Base-by-base conservation (phyloP, 73 alveolate species). In the Symbiodinium natans region DNA sequence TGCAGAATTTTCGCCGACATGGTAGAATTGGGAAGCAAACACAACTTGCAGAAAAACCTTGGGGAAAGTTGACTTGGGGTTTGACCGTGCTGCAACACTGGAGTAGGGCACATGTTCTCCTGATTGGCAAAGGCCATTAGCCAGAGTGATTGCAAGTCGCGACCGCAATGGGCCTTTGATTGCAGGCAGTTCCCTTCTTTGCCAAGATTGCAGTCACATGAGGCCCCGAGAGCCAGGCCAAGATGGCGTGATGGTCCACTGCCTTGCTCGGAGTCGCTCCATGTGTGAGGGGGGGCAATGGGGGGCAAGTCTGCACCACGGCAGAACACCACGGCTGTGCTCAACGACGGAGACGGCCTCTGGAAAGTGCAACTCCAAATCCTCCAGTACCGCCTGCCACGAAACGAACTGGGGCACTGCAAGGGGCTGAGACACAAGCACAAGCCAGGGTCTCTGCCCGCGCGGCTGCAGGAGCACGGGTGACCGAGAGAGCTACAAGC, bases 131-230 rank as follows among this genome's bases (percentile, higher is more conserved):
- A 63, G 19, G 48, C 38, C 74, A 68, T 10, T 19, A 63, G 39
- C 95, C 95, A 88, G 38, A 88, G 41, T 27, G 95, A 38, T 31
- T 88, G 95, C 86, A 88, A 83, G 21, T 88, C 95, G 31, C 86
- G 59, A 48, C 95, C 33, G 71, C 95, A 88, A 34, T 68, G 68
- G 34, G 86, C 95, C 95, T 88, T 27, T 41, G 84, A 25, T 8
- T 9, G 38, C 11, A 56, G 34, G 34, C 19, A 4, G 31, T 8
- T 52, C 23, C 29, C 15, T n/a, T n/a, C n/a, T n/a, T n/a, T n/a
- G n/a, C n/a, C n/a, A n/a, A n/a, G n/a, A n/a, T n/a, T n/a, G n/a
- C n/a, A n/a, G n/a, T n/a, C n/a, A n/a, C n/a, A n/a, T n/a, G n/a
- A n/a, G n/a, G n/a, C n/a, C 38, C 33, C 33, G 80, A 63, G 80